Percentiles rank a stretch among this genome's conserved stretches.
These are phyloP conservation scores for Schwanniomyces vanrijiae DNA, from an alignment of 805 yeast genomes.

Conservation along the genomic window DNA sequence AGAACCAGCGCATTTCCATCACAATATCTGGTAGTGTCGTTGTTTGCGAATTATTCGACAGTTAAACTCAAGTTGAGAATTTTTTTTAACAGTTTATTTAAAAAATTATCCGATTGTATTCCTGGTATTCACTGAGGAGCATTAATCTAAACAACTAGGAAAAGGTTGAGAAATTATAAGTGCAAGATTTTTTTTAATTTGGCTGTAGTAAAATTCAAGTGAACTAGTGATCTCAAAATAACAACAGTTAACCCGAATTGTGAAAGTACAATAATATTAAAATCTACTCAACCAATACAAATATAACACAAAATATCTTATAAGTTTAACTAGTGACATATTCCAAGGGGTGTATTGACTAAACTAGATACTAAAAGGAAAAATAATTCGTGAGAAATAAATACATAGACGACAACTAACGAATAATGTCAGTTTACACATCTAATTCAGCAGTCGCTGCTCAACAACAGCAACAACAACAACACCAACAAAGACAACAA, in stretches of 20 bases:
- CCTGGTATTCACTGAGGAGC: slow-evolving; percentile 11
- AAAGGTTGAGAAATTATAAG: not conserved
- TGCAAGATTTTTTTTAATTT: not conserved
- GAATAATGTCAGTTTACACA: slow-evolving; percentile 33
- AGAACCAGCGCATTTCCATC: not conserved
- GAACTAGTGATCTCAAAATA: not conserved
- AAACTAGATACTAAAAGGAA: not conserved
- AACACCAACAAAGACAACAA: slow-evolving; percentile 36
- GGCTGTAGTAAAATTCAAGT: not conserved
- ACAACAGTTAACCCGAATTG: not conserved
- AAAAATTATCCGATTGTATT: slow-evolving; percentile 10
- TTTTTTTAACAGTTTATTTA: not conserved
- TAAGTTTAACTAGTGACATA: not conserved
- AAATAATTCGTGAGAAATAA: not conserved
- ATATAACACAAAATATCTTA: not conserved
- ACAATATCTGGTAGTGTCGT: not conserved
- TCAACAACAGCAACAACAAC: slow-evolving; percentile 23
- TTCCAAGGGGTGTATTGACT: not conserved
- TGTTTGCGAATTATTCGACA: not conserved
- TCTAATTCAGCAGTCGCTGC: slow-evolving; percentile 28
- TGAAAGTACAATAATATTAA: not conserved
- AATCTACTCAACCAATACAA: not conserved
- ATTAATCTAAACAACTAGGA: not conserved
- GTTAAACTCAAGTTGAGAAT: not conserved
- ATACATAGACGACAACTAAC: not conserved